Conservation (phyloP, 345 rosid genomes). For the Erucastrum elatum region DNA sequence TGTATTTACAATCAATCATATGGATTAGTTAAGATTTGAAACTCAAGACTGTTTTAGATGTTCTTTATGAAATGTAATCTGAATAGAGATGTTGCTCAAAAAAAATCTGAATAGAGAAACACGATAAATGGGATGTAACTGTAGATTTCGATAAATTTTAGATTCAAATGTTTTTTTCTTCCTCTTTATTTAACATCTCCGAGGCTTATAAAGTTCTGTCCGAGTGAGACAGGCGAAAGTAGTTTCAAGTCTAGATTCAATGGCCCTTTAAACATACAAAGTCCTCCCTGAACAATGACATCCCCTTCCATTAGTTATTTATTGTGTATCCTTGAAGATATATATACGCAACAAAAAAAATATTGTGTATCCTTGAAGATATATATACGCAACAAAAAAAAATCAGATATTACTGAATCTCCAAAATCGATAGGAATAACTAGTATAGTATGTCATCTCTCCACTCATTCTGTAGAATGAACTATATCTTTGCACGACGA, state of each 20-base stretch:
- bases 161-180: neutral
- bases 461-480: neutral
- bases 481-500: neutral
- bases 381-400: neutral
- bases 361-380: neutral
- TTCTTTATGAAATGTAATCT: neutral
- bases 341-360: neutral
- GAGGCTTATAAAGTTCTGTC: conserved; percentile 16
- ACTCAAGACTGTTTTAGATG: neutral
- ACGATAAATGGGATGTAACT: neutral
- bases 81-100: neutral
- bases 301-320: conserved; percentile 13
- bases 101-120: neutral
- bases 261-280: conserved; percentile 29
- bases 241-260: conserved; percentile 39
- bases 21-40: neutral
- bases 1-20: neutral
- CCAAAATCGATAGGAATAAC: conserved; percentile 13
- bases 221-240: conserved; percentile 25
- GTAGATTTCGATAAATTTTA: neutral
- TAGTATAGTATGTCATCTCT: neutral
- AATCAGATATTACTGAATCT: neutral
- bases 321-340: neutral
- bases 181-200: neutral
- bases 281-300: conserved; percentile 38